Percentiles rank a stretch among this genome's conserved stretches.
Evolutionary conservation across 371 early-diverging fungal species (phyloP).

Genomic region (Parasitella parasitica): DNA sequence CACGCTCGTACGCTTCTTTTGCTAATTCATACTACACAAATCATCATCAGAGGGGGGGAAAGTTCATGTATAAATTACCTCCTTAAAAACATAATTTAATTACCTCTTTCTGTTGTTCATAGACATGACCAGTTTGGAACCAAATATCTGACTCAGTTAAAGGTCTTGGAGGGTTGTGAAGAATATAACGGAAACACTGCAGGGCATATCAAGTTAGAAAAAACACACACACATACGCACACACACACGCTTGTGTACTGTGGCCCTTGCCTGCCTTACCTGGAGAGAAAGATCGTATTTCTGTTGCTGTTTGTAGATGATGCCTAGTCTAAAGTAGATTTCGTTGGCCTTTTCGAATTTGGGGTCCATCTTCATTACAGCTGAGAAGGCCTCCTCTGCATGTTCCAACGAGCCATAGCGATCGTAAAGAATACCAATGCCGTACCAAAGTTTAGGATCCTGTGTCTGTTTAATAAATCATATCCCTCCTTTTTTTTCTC

Average conservation of each 20-base stretch:
- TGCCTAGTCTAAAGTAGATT: constrained; percentile 93
- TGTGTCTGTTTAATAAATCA: neutral
- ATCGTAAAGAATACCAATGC: constrained; percentile 94
- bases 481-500: neutral
- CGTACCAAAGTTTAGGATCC: constrained; percentile 97
- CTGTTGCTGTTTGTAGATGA: constrained; percentile 92
- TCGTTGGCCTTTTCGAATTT: constrained; percentile 93
- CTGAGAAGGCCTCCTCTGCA: constrained; percentile 93
- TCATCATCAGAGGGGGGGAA: too few relatives aligned
- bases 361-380: constrained; percentile 81
- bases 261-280: constrained; percentile 50
- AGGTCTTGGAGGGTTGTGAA: constrained; percentile 84
- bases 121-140: constrained; percentile 95
- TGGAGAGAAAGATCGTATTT: constrained; percentile 82
- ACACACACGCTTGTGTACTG: too few relatives aligned
- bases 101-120: constrained; percentile 89
- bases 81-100: neutral
- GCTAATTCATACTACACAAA: constrained; percentile 65
- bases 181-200: constrained; percentile 87
- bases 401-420: constrained; percentile 91
- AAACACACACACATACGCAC: too few relatives aligned
- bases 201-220: too few relatives aligned
- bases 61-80: neutral
- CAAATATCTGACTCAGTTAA: constrained; percentile 90
- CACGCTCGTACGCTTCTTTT: constrained; percentile 89